Percentiles rank a stretch among this genome's conserved stretches.
Evolutionary conservation across 805 yeast genomes (phyloP).

Genomic region (Sporopachydermia lactativora): DNA sequence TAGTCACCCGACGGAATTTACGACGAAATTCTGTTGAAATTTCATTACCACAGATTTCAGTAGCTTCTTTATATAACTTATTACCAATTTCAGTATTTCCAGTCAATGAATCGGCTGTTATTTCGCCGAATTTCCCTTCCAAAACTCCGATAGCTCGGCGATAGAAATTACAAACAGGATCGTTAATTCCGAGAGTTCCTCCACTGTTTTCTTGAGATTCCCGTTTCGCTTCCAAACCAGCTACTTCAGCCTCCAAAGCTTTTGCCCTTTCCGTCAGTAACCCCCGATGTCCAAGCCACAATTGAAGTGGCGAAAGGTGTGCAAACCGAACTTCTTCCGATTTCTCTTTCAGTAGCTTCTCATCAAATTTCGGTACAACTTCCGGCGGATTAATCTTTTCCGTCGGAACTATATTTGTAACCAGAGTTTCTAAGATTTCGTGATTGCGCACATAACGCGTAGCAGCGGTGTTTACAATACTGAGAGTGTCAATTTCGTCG

Average conservation of each 20-base stretch:
- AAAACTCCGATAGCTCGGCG: too few species aligned
- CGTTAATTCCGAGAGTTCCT: too few species aligned
- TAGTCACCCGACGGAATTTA: not conserved
- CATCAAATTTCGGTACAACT: constrained; percentile 5
- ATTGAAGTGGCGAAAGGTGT: not conserved
- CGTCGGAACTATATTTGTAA: constrained; percentile 22
- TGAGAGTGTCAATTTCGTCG: constrained; percentile 25
- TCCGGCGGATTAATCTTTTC: constrained; percentile 12
- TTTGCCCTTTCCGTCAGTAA: not conserved
- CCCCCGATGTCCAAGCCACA: not conserved
- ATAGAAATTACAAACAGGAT: too few species aligned
- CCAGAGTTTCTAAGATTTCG: constrained; percentile 28
- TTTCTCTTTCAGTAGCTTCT: too few species aligned
- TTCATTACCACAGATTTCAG: too few species aligned
- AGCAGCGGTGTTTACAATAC: constrained; percentile 27
- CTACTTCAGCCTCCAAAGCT: not conserved
- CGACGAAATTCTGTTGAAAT: too few species aligned
- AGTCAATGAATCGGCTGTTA: too few species aligned
- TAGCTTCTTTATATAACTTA: too few species aligned
- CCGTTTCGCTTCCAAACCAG: not conserved
- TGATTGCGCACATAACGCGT: constrained; percentile 27
- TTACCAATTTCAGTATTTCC: too few species aligned
- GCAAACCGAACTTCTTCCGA: too few species aligned
- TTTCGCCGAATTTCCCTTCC: too few species aligned
- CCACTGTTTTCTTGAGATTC: too few species aligned